Base-by-base conservation (phyloP, 108 stramenopile species). In the Conticribra guillardii region DNA sequence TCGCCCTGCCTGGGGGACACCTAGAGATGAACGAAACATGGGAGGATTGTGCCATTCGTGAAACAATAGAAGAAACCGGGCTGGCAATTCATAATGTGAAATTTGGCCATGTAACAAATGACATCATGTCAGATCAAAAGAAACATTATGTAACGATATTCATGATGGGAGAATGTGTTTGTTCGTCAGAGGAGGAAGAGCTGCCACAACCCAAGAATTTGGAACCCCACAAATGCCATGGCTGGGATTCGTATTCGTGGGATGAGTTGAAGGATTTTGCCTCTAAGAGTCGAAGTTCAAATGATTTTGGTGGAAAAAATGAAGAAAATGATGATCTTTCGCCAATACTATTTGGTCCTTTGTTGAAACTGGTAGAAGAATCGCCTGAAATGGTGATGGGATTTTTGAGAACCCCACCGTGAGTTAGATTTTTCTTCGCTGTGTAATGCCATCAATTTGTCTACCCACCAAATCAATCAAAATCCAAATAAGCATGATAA, bases 141-240 rank as follows among this genome's bases (percentile, higher is more conserved):
- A 94, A 93, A 64, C 92, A 96, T 64, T 94, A 96, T 55, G 83
- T 96, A 1, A 96, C 93, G 4, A 83, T 96, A 47, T 93, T 96
- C 66, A 92, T 96, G 89, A 76, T 83, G 81, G 86, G 54, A 16
- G 77, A 80, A 44, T 83, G 81, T 64, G 61, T 48, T 11, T 29
- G 23, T 5, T 27, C 41, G 16, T 54, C 31, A 33, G 33, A 55
- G 61, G 47, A 59, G 18, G 28, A 32, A 27, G 4, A 11, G 7
- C 58, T 41, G 32, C 46, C 77, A n/a, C 29, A 15, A 32, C 90
- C 91, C 8, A 31, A 67, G 30, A 93, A 88, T 57, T 60, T 87
- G 73, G 96, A 96, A 75, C 96, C 93, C 0, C 54, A 93, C 21
- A 96, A 96, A 72, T 96, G 96, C 72, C 70, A 84, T 67, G 92